Conservation (phyloP, 208 protist species). For the Crithidia sp. region DNA sequence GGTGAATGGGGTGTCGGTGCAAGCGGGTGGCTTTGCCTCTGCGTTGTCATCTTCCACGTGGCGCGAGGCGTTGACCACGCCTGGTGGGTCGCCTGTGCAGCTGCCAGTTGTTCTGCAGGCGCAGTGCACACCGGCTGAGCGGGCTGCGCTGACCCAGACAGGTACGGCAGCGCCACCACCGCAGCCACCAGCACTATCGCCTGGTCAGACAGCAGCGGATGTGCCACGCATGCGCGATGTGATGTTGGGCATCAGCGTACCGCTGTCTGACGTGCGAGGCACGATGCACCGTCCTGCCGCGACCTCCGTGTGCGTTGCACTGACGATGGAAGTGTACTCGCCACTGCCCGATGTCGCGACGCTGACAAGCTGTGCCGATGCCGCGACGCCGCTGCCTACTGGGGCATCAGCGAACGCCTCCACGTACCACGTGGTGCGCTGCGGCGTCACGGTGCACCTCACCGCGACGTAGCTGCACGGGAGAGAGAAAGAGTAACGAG, state of each 20-base stretch:
- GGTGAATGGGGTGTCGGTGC: not conserved
- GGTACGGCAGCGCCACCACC: not conserved
- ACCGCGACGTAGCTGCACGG: not conserved
- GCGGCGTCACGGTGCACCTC: slow-evolving; percentile 15
- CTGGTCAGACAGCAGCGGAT: not conserved
- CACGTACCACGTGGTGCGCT: slow-evolving; percentile 8
- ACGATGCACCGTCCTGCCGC: not conserved
- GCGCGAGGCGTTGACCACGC: not conserved
- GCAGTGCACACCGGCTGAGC: slow-evolving; percentile 18
- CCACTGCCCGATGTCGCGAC: slow-evolving; percentile 4
- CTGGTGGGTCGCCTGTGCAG: not conserved
- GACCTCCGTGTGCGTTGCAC: slow-evolving; percentile 9
- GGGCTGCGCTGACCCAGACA: not conserved
- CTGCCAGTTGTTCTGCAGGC: slow-evolving; percentile 9
- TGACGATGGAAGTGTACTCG: slow-evolving; percentile 19
- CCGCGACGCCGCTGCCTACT: not conserved
- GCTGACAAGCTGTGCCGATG: not conserved
- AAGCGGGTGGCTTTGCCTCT: too few relatives aligned
- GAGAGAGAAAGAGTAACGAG: too few relatives aligned
- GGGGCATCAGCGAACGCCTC: not conserved
- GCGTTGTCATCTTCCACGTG: too few relatives aligned
- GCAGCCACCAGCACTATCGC: not conserved
- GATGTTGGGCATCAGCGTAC: not conserved
- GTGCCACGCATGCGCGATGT: not conserved
- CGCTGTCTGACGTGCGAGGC: not conserved